Conservation (phyloP, 176 grass and related monocot genomes). For the Phyllostachys edulis region DNA sequence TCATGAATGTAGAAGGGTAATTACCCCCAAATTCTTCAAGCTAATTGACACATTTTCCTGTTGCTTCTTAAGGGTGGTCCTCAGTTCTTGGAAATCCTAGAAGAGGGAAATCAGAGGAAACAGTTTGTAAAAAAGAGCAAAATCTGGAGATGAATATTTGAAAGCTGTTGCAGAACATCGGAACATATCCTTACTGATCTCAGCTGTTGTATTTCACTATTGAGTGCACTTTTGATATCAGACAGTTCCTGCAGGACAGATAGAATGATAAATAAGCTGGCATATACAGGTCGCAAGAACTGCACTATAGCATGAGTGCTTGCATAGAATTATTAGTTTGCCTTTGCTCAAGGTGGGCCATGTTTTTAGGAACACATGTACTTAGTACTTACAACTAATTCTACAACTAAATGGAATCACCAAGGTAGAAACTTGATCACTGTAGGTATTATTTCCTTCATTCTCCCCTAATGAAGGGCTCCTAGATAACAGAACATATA, state of each 20-base stretch:
- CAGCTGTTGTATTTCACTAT: slow-evolving; percentile 73
- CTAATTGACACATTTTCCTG: slow-evolving; percentile 89
- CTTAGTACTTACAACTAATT: not conserved
- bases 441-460: not conserved
- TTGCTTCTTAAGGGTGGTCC: slow-evolving; percentile 88
- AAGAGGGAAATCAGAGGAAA: slow-evolving; percentile 25
- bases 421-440: not conserved
- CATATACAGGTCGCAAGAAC: not conserved
- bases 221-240: slow-evolving; percentile 76
- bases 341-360: not conserved
- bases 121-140: slow-evolving; percentile 12
- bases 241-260: slow-evolving; percentile 75
- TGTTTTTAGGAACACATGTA: slow-evolving; percentile 12
- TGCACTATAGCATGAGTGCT: not conserved
- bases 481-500: not conserved
- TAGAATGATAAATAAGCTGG: slow-evolving; percentile 20
- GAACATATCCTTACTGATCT: slow-evolving; percentile 60
- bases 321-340: not conserved
- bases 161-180: slow-evolving; percentile 1
- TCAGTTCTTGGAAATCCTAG: slow-evolving; percentile 92
- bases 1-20: slow-evolving; percentile 8
- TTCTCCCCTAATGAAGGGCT: not conserved
- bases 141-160: not conserved
- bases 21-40: slow-evolving; percentile 83
- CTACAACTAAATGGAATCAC: not conserved